A percentile compares a stretch with the other conserved stretches of the same genome.
Conservation (phyloP, 129 eudicot species). For the Flaveria trinervia region DNA sequence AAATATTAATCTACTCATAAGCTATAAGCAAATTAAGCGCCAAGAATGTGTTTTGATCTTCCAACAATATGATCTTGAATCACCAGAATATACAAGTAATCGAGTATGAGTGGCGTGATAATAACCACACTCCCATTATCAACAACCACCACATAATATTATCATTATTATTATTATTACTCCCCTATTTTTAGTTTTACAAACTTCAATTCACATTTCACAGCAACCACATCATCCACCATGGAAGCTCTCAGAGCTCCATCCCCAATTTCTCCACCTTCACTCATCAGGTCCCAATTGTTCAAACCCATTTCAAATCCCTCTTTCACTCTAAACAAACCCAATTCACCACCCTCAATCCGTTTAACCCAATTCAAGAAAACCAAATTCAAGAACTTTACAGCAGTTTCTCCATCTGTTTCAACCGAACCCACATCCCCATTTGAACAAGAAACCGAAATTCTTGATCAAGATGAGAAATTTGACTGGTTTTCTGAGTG, state of each 20-base stretch:
- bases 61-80: background rate
- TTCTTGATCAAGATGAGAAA: constrained; percentile 37
- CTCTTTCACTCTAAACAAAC: constrained; percentile 13
- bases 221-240: constrained; percentile 11
- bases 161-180: background rate
- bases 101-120: background rate
- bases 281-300: constrained; percentile 19
- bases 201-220: constrained; percentile 5
- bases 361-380: constrained; percentile 1
- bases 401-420: constrained; percentile 41
- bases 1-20: too few species aligned
- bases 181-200: background rate
- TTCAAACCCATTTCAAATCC: constrained; percentile 32
- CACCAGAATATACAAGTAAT: background rate
- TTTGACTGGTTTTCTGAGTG: constrained; percentile 81
- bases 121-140: background rate
- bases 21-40: background rate
- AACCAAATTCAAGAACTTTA: constrained; percentile 38
- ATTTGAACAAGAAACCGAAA: constrained; percentile 35
- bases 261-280: constrained; percentile 32
- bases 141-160: background rate
- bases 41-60: too few species aligned
- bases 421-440: constrained; percentile 26
- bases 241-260: constrained; percentile 67
- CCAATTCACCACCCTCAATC: constrained; percentile 20